Evolutionary conservation across 495 filamentous ascomycete species (phyloP), one percentile per base, ranked within the genome.

Genomic region (Astrothelium subdiscretum): DNA sequence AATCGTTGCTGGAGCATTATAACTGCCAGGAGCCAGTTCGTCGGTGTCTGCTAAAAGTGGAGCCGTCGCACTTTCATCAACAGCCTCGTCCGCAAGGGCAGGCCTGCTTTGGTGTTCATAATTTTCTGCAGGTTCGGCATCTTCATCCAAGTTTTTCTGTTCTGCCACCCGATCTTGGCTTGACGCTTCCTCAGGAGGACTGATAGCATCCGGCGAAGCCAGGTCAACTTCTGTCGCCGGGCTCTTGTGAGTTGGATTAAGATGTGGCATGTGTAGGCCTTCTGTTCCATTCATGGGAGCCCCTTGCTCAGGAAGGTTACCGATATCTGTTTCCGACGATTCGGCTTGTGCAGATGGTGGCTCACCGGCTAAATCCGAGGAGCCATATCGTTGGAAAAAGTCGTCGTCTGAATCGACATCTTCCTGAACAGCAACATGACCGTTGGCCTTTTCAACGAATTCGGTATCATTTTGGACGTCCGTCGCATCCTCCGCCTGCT

Each of bases 381-480:
- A 32, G 32, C 61, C 65, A 22, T 68, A 67, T 26, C 68, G 68
- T 31, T 72, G 69, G 66, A 73, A 74, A 70, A 75, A 75, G 29
- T 73, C 72, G 42, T 71, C 72, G 44, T 73, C 69, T 5, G 62
- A 57, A 24, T 66, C 63, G 1, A 20, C 31, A n/a, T 59, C 58
- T 3, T 59, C 5, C 11, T 38, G 58, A 12, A n/a, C 8, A 20
- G n/a, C 27, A 2, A 22, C 27, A 12, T 32, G 58, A 15, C 48
- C 48, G 24, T 15, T 29, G 24, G 6, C 24, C 24, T 54, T 8
- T 29, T 29, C 48, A 26, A 29, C 8, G 6, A 8, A 3, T 27
- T 29, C 29, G 2, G 1, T 54, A 20, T 29, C 24, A 15, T 29
- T 15, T 54, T 54, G 10, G 6, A 5, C 6, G 20, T 26, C 22